Base-by-base conservation (phyloP, 257 asterid species). In the Haberlea rhodopensis region DNA sequence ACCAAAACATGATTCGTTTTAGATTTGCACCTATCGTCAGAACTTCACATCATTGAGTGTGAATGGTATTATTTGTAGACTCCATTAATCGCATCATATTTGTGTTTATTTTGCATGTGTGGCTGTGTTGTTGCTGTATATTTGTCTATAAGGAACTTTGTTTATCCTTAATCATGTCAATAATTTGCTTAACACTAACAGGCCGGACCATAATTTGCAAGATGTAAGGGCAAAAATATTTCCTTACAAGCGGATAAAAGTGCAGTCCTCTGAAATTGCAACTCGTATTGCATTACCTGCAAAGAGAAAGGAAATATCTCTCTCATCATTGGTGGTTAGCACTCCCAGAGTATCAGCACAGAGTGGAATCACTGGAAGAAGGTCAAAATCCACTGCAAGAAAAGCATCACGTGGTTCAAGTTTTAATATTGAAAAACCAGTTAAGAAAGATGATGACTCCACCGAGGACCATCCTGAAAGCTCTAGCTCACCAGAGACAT, bases 221-320 rank as follows among this genome's bases (percentile, higher is more conserved):
- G 95, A 90, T 72, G 85, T 94, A 75, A 83, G 91, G 62, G 90
- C 92, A 56, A 94, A 94, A 73, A 79, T 94, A 71, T 94, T 87
- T 77, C 97, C 99, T 60, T 88, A 74, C 62, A 94, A 86, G 88
- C 83, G 95, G 73, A 71, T 79, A 71, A 87, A 87, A 76, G 85
- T 84, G 77, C 79, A 73, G 62, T 81, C 92, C 79, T 87, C 92
- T 57, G 99, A 94, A 76, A 69, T 74, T 71, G 67, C 73, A 69
- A 70, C 88, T 72, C 81, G 89, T 34, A 63, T 87, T 64, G 53
- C 87, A 32, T 72, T 90, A 75, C 99, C 99, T 23, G 90, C 78
- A 32, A 94, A 86, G 87, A 87, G 96, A 77, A 94, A 94, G 82
- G 99, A 94, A 82, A 83, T 95, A 74, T 94, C 96, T 19, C 97